Conservation (phyloP, 768 basidiomycete species). For the Suillus discolor region DNA sequence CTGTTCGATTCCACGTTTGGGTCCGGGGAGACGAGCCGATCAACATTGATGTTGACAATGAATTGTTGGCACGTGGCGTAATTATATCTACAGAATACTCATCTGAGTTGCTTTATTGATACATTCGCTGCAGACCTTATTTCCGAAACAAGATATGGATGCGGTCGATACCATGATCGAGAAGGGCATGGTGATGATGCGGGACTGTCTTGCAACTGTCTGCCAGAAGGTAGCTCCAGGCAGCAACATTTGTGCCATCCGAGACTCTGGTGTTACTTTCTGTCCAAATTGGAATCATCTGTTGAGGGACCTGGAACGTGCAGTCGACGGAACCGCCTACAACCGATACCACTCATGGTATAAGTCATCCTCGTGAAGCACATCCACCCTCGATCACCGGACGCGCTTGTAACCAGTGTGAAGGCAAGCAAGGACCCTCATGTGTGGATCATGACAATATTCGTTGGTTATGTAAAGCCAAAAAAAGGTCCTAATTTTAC, state of each 20-base stretch:
- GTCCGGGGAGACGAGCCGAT: slow-evolving; percentile 1
- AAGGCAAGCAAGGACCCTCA: too few relatives aligned
- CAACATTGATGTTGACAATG: background rate
- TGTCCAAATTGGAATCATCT: background rate
- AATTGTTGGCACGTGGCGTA: slow-evolving; percentile 5
- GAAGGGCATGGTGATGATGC: slow-evolving; percentile 4
- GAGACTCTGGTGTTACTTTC: background rate
- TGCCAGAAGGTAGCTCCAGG: background rate
- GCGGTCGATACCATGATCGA: slow-evolving; percentile 6
- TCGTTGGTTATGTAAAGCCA: too few relatives aligned
- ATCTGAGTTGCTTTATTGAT: background rate
- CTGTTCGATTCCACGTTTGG: slow-evolving; percentile 10
- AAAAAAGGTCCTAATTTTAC: too few relatives aligned
- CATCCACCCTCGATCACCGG: too few relatives aligned
- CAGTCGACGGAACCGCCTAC: background rate
- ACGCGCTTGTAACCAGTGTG: too few relatives aligned
- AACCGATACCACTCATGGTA: background rate
- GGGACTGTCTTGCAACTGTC: background rate
- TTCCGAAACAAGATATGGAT: background rate
- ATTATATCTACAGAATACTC: background rate
- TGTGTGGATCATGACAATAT: too few relatives aligned
- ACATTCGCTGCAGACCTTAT: background rate
- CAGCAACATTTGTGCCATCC: background rate
- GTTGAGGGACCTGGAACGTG: background rate
- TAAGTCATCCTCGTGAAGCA: too few relatives aligned